Evolutionary conservation across 495 filamentous ascomycete genomes (phyloP).

Genomic region (Neurospora sp.): DNA sequence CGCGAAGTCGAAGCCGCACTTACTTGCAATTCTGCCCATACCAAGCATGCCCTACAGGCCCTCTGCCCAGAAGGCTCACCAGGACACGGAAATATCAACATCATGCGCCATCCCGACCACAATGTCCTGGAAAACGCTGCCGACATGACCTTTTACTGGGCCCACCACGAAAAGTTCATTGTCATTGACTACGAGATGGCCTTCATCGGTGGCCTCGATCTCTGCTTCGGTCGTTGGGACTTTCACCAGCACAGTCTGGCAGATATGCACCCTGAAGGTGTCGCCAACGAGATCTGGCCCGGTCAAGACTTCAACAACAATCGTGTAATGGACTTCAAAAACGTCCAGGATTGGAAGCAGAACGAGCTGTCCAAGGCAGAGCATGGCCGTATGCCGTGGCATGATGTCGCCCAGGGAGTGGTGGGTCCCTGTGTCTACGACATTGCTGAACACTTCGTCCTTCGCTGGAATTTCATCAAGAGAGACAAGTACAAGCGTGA

Average conservation of each 20-base stretch:
- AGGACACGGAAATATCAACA: constrained; percentile 75
- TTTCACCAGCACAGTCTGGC: constrained; percentile 72
- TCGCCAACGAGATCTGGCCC: constrained; percentile 81
- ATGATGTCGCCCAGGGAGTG: constrained; percentile 86
- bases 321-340: constrained; percentile 90
- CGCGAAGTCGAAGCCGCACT: constrained; percentile 78
- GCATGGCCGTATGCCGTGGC: constrained; percentile 95
- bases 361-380: constrained; percentile 91
- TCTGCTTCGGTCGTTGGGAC: constrained; percentile 97
- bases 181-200: constrained; percentile 85
- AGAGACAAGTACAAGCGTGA: constrained; percentile 95
- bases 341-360: constrained; percentile 80
- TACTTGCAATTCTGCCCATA: constrained; percentile 87
- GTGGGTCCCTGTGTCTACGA: constrained; percentile 86
- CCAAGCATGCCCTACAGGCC: constrained; percentile 73
- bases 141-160: constrained; percentile 98
- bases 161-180: constrained; percentile 94
- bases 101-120: constrained; percentile 93
- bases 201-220: constrained; percentile 86
- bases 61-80: constrained; percentile 72
- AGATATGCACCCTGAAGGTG: constrained; percentile 76
- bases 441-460: constrained; percentile 91
- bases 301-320: constrained; percentile 96
- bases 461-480: constrained; percentile 95
- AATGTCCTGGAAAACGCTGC: constrained; percentile 88